Percentiles rank a stretch among this genome's conserved stretches.
These are phyloP conservation scores for Malassezia sympodialis DNA, from an alignment of 1,284 basidiomycete genomes.

Conservation along the genomic window DNA sequence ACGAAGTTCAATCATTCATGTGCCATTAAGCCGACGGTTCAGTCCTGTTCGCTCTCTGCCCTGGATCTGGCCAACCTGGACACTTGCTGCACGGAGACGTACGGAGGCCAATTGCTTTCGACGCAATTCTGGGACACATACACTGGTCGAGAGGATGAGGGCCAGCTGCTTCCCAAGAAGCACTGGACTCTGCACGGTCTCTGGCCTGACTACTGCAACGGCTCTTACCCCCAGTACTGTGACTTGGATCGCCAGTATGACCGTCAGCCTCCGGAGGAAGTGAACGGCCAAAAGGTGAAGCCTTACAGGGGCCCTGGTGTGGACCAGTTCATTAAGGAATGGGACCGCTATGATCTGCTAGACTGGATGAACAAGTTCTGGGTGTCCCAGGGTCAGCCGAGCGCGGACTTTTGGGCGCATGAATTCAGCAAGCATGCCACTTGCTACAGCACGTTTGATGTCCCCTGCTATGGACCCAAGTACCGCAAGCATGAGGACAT, in stretches of 20 bases:
- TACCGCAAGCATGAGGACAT: slow-evolving; percentile 2
- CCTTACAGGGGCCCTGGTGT: not conserved
- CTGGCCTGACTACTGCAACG: slow-evolving; percentile 10
- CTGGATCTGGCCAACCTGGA: not conserved
- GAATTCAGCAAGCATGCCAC: slow-evolving; percentile 12
- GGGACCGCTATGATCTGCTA: not conserved
- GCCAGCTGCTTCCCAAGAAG: not conserved
- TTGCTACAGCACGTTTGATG: slow-evolving; percentile 8
- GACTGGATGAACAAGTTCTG: slow-evolving; percentile 3
- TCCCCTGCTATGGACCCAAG: slow-evolving; percentile 3
- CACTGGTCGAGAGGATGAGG: not conserved
- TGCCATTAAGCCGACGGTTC: not conserved
- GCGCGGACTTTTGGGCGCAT: slow-evolving; percentile 6
- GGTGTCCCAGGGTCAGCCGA: slow-evolving; percentile 2
- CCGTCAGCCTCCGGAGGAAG: not conserved
- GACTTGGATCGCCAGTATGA: slow-evolving; percentile 5
- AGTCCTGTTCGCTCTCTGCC: not conserved
- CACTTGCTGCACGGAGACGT: slow-evolving; percentile 5
- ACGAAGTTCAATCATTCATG: not conserved
- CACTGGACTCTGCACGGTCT: slow-evolving; percentile 9
- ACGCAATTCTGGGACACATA: slow-evolving; percentile 8
- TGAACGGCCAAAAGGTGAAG: not conserved
- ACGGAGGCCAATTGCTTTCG: not conserved
- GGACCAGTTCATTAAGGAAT: not conserved
- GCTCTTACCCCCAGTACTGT: slow-evolving; percentile 3